Evolutionary conservation across 1,139 yeast genomes (phyloP), one percentile per base, ranked within the genome.

Genomic region (Maudiozyma humilis): DNA sequence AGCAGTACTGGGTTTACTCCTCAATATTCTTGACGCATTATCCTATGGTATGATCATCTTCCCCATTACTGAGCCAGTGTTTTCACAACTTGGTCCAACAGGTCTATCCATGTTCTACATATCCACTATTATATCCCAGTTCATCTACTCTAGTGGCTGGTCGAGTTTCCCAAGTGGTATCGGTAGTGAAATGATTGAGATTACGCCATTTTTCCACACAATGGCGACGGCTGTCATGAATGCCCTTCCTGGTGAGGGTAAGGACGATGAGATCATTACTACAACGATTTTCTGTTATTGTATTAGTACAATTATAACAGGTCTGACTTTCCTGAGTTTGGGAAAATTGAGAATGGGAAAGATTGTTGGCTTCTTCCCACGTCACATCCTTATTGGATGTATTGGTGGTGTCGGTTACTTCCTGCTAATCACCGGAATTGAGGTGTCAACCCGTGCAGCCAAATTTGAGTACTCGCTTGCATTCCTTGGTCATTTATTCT

Each of bases 341-440:
- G 98, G 98, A 6, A 82, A 80, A 55, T 77, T 85, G 56, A 75
- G 72, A 48, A 68, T 91, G 36, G 98, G 98, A 3, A 75, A 85
- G 14, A 67, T 91, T 32, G 96, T 91, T 13, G 96, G 96, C 0
- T 91, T 88, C 62, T 91, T 91, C 69, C 98, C 98, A 0, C 73
- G 97, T 51, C 98, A 91, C 61, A 91, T 91, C 46, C 72, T 91
- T 36, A 94, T 91, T 23, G 98, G 98, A 1, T 91, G 97, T 63
- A 89, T 91, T 56, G 98, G 98, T 38, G 98, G 98, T 56, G 98
- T 91, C 40, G 98, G 98, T 1, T 89, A 85, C 66, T 91, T 91
- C 64, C 71, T 91, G 50, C 69, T 89, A 2, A 82, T 86, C 1
- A 91, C 98, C 0, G 98, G 96, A 2, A 67, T 91, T 30, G 97